Conservation (phyloP, 495 filamentous ascomycete species). For the Physcia stellaris region DNA sequence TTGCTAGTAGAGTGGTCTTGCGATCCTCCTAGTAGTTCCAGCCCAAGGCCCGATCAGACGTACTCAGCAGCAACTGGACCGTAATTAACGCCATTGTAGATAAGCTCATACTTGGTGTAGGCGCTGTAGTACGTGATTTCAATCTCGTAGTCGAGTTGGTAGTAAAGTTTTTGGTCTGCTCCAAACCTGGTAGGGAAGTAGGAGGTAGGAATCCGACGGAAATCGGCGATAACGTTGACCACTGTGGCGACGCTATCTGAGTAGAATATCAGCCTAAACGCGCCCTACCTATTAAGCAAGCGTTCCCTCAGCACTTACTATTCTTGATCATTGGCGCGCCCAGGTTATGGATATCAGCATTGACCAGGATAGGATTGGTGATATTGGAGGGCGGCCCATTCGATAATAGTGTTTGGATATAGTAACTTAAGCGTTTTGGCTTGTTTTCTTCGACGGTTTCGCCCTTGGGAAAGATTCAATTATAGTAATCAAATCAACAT, state of each 20-base stretch:
- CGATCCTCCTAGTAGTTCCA: too few relatives aligned
- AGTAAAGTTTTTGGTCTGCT: slow-evolving; percentile 15
- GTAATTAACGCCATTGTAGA: slow-evolving; percentile 19
- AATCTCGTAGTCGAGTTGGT: slow-evolving; percentile 16
- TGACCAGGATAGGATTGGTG: slow-evolving; percentile 10
- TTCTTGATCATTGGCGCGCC: slow-evolving; percentile 13
- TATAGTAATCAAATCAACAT: background rate
- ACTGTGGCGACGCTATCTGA: slow-evolving; percentile 7
- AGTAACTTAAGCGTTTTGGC: slow-evolving; percentile 5
- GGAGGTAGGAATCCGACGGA: slow-evolving; percentile 12
- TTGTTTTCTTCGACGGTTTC: slow-evolving; percentile 12
- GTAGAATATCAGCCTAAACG: too few relatives aligned
- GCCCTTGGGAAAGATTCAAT: too few relatives aligned
- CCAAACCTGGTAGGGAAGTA: slow-evolving; percentile 10
- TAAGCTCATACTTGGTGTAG: slow-evolving; percentile 18
- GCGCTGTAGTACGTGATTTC: slow-evolving; percentile 19
- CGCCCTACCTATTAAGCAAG: too few relatives aligned
- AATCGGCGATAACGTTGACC: slow-evolving; percentile 11
- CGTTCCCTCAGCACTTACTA: background rate
- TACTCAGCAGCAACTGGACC: slow-evolving; percentile 20
- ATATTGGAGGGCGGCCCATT: slow-evolving; percentile 12
- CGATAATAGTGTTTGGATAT: slow-evolving; percentile 3
- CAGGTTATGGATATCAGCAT: slow-evolving; percentile 7
- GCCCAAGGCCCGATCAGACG: slow-evolving; percentile 5
- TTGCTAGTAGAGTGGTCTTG: too few relatives aligned